Conservation (phyloP, 805 yeast species). For the Ogataea pignaliae region DNA sequence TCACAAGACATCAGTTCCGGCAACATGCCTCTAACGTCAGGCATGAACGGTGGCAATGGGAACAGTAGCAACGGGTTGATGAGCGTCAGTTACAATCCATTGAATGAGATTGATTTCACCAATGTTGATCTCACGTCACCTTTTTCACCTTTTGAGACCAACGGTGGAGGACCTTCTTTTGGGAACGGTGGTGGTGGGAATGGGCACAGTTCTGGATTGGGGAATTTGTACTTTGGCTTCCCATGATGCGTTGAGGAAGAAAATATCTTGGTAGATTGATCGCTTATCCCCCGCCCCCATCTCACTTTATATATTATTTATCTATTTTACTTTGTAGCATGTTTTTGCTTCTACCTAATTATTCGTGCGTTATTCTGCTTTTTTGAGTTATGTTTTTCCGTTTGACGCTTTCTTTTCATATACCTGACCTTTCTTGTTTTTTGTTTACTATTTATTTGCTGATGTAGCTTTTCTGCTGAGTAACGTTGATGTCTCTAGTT, state of each 20-base stretch:
- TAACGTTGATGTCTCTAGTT: no score
- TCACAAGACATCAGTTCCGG: no score
- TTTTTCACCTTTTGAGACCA: slow-evolving; percentile 18
- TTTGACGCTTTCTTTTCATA: no score
- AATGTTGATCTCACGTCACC: slow-evolving; percentile 31
- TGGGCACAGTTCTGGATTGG: slow-evolving; percentile 12
- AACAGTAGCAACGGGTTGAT: slow-evolving; percentile 4
- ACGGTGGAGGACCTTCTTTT: background rate
- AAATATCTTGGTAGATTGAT: no score
- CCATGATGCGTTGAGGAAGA: no score
- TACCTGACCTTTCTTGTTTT: no score
- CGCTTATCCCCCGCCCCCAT: background rate
- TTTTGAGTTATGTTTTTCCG: no score
- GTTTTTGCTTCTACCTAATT: background rate
- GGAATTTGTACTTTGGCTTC: slow-evolving; percentile 14
- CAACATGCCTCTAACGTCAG: no score
- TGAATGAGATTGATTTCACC: slow-evolving; percentile 36
- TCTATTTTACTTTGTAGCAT: background rate
- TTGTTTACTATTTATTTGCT: no score
- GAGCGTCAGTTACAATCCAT: slow-evolving; percentile 22
- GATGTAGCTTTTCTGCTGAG: no score
- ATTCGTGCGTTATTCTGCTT: no score
- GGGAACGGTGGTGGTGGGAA: slow-evolving; percentile 2
- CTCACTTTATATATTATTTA: background rate
- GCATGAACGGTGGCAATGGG: background rate